Evolutionary conservation across 2,329 filamentous ascomycete genomes (phyloP).

Genomic region (Diplodia seriata): DNA sequence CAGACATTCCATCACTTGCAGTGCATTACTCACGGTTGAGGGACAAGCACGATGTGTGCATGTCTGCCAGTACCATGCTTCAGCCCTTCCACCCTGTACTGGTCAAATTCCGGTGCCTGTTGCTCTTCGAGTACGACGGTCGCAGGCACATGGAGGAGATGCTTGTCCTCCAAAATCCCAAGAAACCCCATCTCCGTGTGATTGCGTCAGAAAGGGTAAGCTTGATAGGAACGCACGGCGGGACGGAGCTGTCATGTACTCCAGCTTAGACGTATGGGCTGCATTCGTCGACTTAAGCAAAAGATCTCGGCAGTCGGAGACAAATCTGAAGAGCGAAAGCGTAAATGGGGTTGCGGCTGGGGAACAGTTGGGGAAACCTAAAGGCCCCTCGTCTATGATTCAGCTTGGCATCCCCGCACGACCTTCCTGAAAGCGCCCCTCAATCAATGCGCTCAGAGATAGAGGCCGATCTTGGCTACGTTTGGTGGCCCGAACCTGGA

Average conservation of each 20-base stretch:
- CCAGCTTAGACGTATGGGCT: neutral
- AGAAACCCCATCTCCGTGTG: conserved; percentile 43
- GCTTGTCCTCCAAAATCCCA: conserved; percentile 44
- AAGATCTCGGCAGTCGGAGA: neutral
- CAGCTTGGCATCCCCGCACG: conserved; percentile 5
- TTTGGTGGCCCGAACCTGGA: neutral
- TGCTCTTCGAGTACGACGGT: conserved; percentile 45
- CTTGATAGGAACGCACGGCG: neutral
- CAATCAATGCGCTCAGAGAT: neutral
- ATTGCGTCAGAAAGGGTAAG: too few relatives aligned
- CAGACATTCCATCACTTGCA: neutral
- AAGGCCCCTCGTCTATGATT: too few relatives aligned
- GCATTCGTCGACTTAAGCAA: neutral
- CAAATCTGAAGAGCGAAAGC: too few relatives aligned
- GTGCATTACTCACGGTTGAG: conserved; percentile 41
- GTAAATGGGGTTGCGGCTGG: too few relatives aligned
- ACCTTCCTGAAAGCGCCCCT: neutral
- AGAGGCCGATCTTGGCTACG: neutral
- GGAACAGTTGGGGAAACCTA: too few relatives aligned
- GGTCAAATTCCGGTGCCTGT: conserved; percentile 34
- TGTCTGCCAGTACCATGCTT: conserved; percentile 46
- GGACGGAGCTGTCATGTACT: neutral
- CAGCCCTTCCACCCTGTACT: conserved; percentile 36
- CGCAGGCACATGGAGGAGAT: conserved; percentile 45
- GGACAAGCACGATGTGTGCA: conserved; percentile 44